Percentiles rank a stretch among this genome's conserved stretches.
These are phyloP conservation scores for Paraleonurus japonicus DNA, from an alignment of 257 asterid species.

Conservation along the genomic window DNA sequence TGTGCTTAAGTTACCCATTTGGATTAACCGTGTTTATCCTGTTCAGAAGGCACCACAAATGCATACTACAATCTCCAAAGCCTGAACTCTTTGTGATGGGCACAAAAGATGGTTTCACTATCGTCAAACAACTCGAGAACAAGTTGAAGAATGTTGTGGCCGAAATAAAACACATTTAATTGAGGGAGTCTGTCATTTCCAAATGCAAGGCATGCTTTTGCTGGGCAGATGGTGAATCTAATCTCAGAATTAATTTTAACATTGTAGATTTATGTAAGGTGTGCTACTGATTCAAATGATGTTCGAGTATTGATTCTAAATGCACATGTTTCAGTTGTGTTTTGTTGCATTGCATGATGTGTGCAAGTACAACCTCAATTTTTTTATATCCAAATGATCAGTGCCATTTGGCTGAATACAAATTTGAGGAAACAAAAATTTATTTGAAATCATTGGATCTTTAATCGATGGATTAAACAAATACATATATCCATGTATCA, in stretches of 20 bases:
- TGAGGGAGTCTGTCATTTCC: constrained; percentile 78
- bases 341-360: too few relatives aligned
- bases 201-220: constrained; percentile 88
- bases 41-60: constrained; percentile 76
- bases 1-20: constrained; percentile 75
- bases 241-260: constrained; percentile 47
- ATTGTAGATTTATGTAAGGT: constrained; percentile 34
- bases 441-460: too few relatives aligned
- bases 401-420: too few relatives aligned
- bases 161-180: constrained; percentile 49
- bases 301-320: too few relatives aligned
- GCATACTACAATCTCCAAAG: constrained; percentile 57
- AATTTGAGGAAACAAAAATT: too few relatives aligned
- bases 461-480: too few relatives aligned
- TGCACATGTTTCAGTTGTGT: too few relatives aligned
- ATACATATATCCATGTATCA: too few relatives aligned
- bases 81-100: constrained; percentile 91
- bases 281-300: too few relatives aligned
- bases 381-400: too few relatives aligned
- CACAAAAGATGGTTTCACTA: constrained; percentile 80
- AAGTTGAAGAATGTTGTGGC: constrained; percentile 61
- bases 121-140: constrained; percentile 73
- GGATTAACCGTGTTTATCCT: constrained; percentile 75
- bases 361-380: too few relatives aligned
- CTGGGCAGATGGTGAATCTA: constrained; percentile 59